phyloP scores from a whole-genome alignment of 768 basidiomycete species.

The Agrocybe pediades region DNA sequence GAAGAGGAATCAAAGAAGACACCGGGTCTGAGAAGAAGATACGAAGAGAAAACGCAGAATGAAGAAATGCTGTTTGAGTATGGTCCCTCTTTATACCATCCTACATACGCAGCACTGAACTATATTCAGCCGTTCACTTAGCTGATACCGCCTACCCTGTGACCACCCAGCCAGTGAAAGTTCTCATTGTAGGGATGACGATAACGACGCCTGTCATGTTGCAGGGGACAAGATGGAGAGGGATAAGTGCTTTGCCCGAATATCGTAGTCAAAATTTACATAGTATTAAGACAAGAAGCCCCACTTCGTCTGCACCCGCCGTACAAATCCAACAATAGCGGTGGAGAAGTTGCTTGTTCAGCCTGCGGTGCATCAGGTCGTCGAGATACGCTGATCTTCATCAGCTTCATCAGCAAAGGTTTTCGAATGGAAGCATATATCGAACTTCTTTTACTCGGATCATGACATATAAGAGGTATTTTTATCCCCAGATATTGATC shows the following conservation, averaged over 20 bases:
- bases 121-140: no score
- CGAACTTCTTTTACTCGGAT: not conserved
- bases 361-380: not conserved
- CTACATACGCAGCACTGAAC: no score
- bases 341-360: not conserved
- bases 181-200: not conserved
- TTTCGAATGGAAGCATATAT: not conserved
- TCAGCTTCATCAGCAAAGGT: not conserved
- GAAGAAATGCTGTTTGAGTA: not conserved
- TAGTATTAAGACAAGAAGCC: not conserved
- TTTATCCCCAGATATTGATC: no score
- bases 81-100: not conserved
- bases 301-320: not conserved
- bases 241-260: not conserved
- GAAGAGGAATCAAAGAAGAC: constrained; percentile 10
- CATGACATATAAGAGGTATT: no score
- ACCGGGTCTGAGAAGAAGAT: constrained; percentile 12
- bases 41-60: constrained; percentile 1
- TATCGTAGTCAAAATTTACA: not conserved
- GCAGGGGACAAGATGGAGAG: not conserved
- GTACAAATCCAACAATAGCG: not conserved
- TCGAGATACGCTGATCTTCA: not conserved
- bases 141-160: no score
- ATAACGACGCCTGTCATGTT: not conserved
- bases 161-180: no score